phyloP scores from a whole-genome alignment of 2,329 filamentous ascomycete species.

The Penicillium sp. region DNA sequence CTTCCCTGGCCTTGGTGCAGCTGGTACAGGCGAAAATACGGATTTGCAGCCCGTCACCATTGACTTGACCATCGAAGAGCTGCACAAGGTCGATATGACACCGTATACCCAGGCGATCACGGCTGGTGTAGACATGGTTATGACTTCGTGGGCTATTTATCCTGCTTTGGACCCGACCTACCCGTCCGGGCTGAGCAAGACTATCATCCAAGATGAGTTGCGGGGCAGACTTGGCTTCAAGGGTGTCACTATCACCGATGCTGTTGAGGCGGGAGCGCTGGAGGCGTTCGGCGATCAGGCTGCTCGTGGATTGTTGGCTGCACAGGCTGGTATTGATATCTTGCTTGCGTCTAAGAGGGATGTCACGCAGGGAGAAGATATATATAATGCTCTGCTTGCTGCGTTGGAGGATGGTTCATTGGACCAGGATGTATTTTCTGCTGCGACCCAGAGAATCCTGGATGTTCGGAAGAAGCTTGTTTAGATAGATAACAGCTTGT shows the following conservation, averaged over 20 bases:
- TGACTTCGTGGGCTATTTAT: conserved; percentile 33
- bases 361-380: conserved; percentile 29
- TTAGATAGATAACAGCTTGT: not conserved
- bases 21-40: conserved; percentile 24
- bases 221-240: conserved; percentile 24
- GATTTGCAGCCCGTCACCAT: conserved; percentile 29
- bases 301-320: conserved; percentile 24
- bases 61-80: conserved; percentile 17
- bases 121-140: conserved; percentile 29
- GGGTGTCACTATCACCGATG: conserved; percentile 33
- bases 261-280: conserved; percentile 28
- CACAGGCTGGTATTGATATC: conserved; percentile 31
- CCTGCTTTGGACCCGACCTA: conserved; percentile 25
- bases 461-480: conserved; percentile 11
- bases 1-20: conserved; percentile 32
- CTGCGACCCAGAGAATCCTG: conserved; percentile 19
- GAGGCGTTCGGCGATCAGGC: conserved; percentile 23
- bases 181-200: conserved; percentile 27
- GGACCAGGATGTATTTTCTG: conserved; percentile 10
- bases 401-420: conserved; percentile 20
- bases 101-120: conserved; percentile 26
- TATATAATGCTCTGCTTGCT: conserved; percentile 18
- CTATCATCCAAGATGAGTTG: conserved; percentile 27
- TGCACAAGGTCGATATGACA: conserved; percentile 25
- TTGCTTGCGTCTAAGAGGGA: conserved; percentile 28